Evolutionary conservation across 352 stramenopile genomes (phyloP).

Genomic region (Discostella stelligera): DNA sequence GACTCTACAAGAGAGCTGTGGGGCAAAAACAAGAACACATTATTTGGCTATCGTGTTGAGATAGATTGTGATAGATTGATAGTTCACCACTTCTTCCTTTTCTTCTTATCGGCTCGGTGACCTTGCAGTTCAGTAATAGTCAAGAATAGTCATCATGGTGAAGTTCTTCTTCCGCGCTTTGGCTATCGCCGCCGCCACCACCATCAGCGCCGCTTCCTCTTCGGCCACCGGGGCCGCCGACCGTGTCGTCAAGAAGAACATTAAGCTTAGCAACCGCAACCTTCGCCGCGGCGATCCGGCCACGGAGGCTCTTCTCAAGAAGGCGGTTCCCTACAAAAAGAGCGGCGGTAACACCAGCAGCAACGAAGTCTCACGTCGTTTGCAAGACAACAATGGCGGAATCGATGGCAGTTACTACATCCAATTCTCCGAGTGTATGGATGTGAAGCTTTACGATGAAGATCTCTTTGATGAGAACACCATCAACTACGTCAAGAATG

Average conservation of each 20-base stretch:
- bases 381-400: constrained; percentile 17
- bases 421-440: constrained; percentile 48
- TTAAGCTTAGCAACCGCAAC: constrained; percentile 42
- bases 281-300: constrained; percentile 31
- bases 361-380: constrained; percentile 10
- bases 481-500: constrained; percentile 21
- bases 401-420: constrained; percentile 36
- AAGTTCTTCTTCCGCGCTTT: constrained; percentile 37
- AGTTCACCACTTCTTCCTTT: too few species aligned
- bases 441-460: constrained; percentile 33
- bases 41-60: too few species aligned
- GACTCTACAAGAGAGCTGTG: too few species aligned
- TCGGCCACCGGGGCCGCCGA: not conserved
- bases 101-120: too few species aligned
- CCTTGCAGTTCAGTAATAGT: too few species aligned
- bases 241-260: constrained; percentile 14
- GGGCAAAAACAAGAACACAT: too few species aligned
- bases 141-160: constrained; percentile 16
- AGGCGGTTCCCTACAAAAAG: constrained; percentile 38
- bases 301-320: constrained; percentile 44
- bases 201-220: constrained; percentile 7
- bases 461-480: constrained; percentile 28
- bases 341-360: not conserved
- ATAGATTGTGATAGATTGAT: too few species aligned
- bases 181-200: constrained; percentile 11